These are phyloP conservation scores for Pestalotiopsis sp. DNA, from an alignment of 2,329 filamentous ascomycete genomes.

Conservation along the genomic window DNA sequence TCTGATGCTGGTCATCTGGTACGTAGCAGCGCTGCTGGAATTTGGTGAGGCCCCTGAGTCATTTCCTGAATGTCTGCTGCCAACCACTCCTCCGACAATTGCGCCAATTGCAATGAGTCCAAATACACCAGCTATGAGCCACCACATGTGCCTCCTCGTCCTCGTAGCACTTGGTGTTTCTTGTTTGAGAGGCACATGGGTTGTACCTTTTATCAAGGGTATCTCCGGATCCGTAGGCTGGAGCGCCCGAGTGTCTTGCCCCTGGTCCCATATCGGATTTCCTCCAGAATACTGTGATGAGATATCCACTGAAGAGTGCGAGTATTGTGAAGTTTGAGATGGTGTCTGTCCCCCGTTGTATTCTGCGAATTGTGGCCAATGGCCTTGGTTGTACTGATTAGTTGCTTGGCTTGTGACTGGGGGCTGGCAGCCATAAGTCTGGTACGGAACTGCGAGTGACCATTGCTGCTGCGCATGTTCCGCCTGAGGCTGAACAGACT, in stretches of 20 bases:
- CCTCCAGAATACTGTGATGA: slow-evolving; percentile 1
- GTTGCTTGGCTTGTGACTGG: background rate
- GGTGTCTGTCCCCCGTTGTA: background rate
- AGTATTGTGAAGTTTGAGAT: background rate
- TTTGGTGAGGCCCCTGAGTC: background rate
- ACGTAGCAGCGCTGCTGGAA: background rate
- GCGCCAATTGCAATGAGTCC: slow-evolving; percentile 19
- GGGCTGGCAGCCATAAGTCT: background rate
- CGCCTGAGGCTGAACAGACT: background rate
- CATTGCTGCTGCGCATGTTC: background rate
- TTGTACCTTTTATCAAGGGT: slow-evolving; percentile 16
- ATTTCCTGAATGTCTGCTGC: slow-evolving; percentile 8
- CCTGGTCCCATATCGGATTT: background rate
- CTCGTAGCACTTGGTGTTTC: background rate
- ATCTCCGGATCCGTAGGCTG: background rate
- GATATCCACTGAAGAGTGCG: background rate
- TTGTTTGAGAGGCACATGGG: background rate
- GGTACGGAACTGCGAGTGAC: background rate
- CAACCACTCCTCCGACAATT: slow-evolving; percentile 22
- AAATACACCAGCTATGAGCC: slow-evolving; percentile 17
- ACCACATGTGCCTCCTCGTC: slow-evolving; percentile 17
- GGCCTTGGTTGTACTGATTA: background rate
- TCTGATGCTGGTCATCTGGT: slow-evolving; percentile 18
- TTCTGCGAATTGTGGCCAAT: background rate
- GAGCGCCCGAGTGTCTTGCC: background rate